Evolutionary conservation across 2,329 filamentous ascomycete genomes (phyloP).

Genomic region (Aspergillus viridinutans): DNA sequence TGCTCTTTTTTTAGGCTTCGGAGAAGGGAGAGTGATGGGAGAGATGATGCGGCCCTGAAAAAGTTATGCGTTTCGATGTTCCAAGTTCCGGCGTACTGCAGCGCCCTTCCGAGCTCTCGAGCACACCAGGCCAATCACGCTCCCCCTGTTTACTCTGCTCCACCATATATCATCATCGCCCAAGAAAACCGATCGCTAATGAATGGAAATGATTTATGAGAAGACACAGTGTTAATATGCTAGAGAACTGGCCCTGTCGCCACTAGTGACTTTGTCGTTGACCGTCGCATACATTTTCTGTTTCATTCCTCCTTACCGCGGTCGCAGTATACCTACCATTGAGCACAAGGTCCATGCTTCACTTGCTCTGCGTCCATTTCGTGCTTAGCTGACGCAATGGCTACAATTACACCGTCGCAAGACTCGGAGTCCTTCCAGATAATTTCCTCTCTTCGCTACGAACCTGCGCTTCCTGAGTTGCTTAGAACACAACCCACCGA

Average conservation of each 20-base stretch:
- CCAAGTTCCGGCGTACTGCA: conserved; percentile 15
- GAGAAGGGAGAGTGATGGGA: conserved; percentile 24
- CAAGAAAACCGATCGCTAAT: neutral
- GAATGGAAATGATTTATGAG: neutral
- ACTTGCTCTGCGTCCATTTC: neutral
- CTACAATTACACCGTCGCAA: neutral
- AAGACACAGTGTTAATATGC: neutral
- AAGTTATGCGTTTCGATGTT: conserved; percentile 28
- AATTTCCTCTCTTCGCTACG: conserved; percentile 70
- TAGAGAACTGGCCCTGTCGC: neutral
- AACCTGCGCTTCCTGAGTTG: conserved; percentile 50
- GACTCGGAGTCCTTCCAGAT: conserved; percentile 49
- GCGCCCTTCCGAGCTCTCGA: conserved; percentile 20
- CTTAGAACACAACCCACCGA: conserved; percentile 23
- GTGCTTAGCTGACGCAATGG: conserved; percentile 5
- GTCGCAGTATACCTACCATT: neutral
- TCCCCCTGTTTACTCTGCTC: neutral
- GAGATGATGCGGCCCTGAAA: conserved; percentile 31
- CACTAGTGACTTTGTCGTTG: neutral
- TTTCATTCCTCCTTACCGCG: neutral
- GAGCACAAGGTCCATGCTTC: neutral
- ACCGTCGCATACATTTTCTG: neutral
- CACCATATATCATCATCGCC: neutral
- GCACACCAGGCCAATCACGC: conserved; percentile 29
- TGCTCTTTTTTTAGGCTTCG: conserved; percentile 8